Evolutionary conservation across 495 filamentous ascomycete genomes (phyloP).

Genomic region (Articulospora tetracladia): DNA sequence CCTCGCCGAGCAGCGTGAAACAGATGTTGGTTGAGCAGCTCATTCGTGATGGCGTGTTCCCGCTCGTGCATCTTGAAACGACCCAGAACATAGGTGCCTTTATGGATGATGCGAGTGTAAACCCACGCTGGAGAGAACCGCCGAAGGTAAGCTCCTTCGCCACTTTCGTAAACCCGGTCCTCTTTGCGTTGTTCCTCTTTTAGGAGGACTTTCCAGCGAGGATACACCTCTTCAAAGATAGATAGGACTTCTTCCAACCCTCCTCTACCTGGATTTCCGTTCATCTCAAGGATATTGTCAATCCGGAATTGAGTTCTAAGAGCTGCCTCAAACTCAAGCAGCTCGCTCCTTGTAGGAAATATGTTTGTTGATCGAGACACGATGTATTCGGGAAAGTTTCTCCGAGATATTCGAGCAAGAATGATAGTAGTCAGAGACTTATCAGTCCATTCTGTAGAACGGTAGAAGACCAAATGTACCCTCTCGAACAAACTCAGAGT

Average conservation of each 20-base stretch:
- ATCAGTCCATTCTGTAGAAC: slow-evolving; percentile 95
- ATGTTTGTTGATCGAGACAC: slow-evolving; percentile 89
- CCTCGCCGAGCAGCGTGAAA: slow-evolving; percentile 85
- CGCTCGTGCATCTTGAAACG: slow-evolving; percentile 75
- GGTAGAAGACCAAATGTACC: slow-evolving; percentile 92
- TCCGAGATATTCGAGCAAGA: slow-evolving; percentile 77
- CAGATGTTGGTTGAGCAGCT: slow-evolving; percentile 74
- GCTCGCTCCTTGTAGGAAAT: slow-evolving; percentile 66
- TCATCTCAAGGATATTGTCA: slow-evolving; percentile 78
- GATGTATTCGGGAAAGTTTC: slow-evolving; percentile 87
- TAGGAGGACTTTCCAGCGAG: slow-evolving; percentile 73
- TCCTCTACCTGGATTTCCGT: slow-evolving; percentile 62
- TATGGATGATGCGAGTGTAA: slow-evolving; percentile 90
- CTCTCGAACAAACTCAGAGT: slow-evolving; percentile 86
- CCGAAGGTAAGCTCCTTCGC: slow-evolving; percentile 87
- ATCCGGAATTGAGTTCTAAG: slow-evolving; percentile 79
- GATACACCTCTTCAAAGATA: slow-evolving; percentile 70
- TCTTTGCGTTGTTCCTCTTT: slow-evolving; percentile 77
- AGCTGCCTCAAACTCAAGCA: slow-evolving; percentile 87
- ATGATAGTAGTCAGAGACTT: slow-evolving; percentile 96
- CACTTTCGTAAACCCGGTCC: slow-evolving; percentile 71
- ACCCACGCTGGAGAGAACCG: slow-evolving; percentile 92
- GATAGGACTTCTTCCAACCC: slow-evolving; percentile 65
- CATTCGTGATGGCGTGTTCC: slow-evolving; percentile 70
- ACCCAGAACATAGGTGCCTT: slow-evolving; percentile 75